Evolutionary conservation across 2,329 filamentous ascomycete genomes (phyloP).

Genomic region (Colletotrichum plurivorum): DNA sequence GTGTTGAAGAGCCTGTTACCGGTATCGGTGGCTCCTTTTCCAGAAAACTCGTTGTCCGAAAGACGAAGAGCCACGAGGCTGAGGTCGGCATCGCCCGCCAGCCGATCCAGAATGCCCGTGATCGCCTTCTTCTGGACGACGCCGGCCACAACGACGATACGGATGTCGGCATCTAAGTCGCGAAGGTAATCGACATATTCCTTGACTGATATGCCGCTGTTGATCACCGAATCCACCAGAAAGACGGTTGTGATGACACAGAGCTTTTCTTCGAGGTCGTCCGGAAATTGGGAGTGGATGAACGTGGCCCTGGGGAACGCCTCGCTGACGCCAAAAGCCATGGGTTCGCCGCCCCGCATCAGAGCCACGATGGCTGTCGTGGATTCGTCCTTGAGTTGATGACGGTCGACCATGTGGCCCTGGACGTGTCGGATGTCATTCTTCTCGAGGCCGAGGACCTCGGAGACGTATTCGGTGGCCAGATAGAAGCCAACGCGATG

Average conservation of each 20-base stretch:
- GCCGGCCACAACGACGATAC: slow-evolving; percentile 68
- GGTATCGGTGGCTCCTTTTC: slow-evolving; percentile 67
- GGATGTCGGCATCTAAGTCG: slow-evolving; percentile 51
- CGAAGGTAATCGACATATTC: slow-evolving; percentile 65
- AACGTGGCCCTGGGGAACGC: slow-evolving; percentile 67
- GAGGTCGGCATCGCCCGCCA: slow-evolving; percentile 48
- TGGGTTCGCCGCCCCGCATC: slow-evolving; percentile 75
- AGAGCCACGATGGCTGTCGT: slow-evolving; percentile 64
- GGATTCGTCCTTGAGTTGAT: slow-evolving; percentile 64
- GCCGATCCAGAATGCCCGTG: slow-evolving; percentile 31
- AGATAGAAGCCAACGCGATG: slow-evolving; percentile 65
- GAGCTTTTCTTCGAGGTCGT: slow-evolving; percentile 62
- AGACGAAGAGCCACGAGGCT: slow-evolving; percentile 66
- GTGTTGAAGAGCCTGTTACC: slow-evolving; percentile 74
- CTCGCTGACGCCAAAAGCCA: slow-evolving; percentile 71
- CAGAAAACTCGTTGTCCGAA: slow-evolving; percentile 70
- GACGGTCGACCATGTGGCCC: slow-evolving; percentile 58
- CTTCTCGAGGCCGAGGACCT: slow-evolving; percentile 64
- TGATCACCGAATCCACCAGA: slow-evolving; percentile 74
- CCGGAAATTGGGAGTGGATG: slow-evolving; percentile 57
- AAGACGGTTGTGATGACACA: slow-evolving; percentile 57
- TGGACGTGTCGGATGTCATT: slow-evolving; percentile 67
- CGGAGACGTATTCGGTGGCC: slow-evolving; percentile 61
- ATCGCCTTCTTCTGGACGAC: slow-evolving; percentile 63
- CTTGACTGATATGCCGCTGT: slow-evolving; percentile 65